Conservation (phyloP, 2,329 filamentous ascomycete genomes). For the Tricladium varicosporioides region DNA sequence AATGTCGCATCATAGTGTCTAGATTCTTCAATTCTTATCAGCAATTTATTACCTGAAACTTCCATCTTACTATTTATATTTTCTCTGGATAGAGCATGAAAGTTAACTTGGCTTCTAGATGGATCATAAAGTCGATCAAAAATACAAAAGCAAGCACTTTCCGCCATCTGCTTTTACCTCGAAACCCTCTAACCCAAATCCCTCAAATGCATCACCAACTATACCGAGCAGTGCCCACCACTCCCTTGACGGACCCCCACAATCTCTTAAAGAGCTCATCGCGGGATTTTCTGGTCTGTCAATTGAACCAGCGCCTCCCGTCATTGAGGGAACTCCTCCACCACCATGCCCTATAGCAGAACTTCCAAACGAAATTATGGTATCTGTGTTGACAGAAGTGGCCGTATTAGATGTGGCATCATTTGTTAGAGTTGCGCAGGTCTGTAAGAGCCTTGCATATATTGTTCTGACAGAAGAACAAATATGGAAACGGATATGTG, state of each 20-base stretch:
- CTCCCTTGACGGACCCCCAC: slow-evolving; percentile 52
- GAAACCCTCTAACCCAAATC: slow-evolving; percentile 36
- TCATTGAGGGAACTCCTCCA: slow-evolving; percentile 68
- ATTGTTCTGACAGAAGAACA: slow-evolving; percentile 79
- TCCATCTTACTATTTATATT: too few species aligned
- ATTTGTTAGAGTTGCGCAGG: slow-evolving; percentile 71
- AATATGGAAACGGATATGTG: slow-evolving; percentile 78
- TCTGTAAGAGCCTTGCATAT: slow-evolving; percentile 86
- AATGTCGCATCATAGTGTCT: too few species aligned
- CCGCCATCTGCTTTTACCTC: slow-evolving; percentile 56
- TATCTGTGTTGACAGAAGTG: slow-evolving; percentile 72
- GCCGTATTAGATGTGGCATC: slow-evolving; percentile 73
- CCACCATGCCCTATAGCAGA: slow-evolving; percentile 76
- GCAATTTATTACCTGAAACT: too few species aligned
- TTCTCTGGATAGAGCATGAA: background rate
- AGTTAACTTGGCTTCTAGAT: slow-evolving; percentile 52
- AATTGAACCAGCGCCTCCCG: slow-evolving; percentile 66
- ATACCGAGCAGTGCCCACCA: slow-evolving; percentile 54
- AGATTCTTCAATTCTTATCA: too few species aligned
- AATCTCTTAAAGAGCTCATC: slow-evolving; percentile 68
- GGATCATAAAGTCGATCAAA: slow-evolving; percentile 78
- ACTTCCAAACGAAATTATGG: slow-evolving; percentile 80
- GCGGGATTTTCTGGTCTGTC: slow-evolving; percentile 68
- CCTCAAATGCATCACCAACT: slow-evolving; percentile 49
- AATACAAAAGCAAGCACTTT: slow-evolving; percentile 90